Evolutionary conservation across 805 yeast species (phyloP).

Genomic region (Wickerhamomyces sydowiorum): DNA sequence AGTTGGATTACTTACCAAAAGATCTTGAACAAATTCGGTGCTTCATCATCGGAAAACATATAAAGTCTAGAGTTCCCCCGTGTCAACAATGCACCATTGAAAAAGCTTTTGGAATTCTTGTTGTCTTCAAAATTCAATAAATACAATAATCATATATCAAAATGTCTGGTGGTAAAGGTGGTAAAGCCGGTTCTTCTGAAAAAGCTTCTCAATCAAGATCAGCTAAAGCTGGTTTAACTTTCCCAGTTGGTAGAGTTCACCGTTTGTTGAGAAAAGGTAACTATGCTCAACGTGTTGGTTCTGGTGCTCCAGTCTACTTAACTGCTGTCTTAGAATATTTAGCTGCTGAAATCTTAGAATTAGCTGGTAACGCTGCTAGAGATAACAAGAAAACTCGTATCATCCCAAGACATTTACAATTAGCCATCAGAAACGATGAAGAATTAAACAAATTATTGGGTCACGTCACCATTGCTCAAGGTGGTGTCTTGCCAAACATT

Average conservation of each 20-base stretch:
- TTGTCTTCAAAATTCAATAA: conserved; percentile 3
- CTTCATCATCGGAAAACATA: not conserved
- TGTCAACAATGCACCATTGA: not conserved
- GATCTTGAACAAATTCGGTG: not conserved
- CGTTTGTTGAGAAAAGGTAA: conserved; percentile 94
- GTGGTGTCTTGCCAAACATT: conserved; percentile 99
- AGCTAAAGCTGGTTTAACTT: conserved; percentile 96
- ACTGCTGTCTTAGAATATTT: conserved; percentile 96
- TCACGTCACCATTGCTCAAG: conserved; percentile 96
- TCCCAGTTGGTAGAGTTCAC: conserved; percentile 99
- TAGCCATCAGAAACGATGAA: conserved; percentile 98
- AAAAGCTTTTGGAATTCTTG: too few relatives aligned
- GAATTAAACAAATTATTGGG: conserved; percentile 91
- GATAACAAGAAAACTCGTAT: conserved; percentile 99
- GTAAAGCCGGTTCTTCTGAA: conserved; percentile 91
- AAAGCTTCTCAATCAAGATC: conserved; percentile 98
- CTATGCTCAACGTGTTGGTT: conserved; percentile 98
- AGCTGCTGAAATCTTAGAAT: conserved; percentile 96
- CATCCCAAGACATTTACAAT: conserved; percentile 96
- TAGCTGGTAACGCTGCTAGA: conserved; percentile 99
- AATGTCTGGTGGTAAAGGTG: conserved; percentile 75
- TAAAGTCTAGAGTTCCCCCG: not conserved
- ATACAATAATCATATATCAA: conserved; percentile 16
- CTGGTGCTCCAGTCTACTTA: conserved; percentile 98
- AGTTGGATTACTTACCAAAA: too few relatives aligned